Evolutionary conservation across 768 basidiomycete genomes (phyloP).

Genomic region (Boletus coccyginus): DNA sequence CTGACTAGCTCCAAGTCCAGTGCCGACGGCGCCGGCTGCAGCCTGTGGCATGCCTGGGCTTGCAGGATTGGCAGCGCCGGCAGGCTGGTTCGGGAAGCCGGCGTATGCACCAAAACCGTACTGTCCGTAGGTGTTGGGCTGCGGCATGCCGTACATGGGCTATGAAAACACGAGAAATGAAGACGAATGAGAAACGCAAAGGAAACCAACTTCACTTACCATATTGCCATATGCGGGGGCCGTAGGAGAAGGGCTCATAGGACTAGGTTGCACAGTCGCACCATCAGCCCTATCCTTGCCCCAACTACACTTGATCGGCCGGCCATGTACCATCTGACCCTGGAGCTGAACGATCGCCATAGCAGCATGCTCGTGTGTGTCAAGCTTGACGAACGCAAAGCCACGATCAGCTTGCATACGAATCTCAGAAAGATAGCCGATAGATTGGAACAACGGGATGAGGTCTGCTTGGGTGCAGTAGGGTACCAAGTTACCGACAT

Average conservation of each 20-base stretch:
- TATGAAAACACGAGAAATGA: constrained; percentile 26
- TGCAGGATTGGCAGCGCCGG: constrained; percentile 45
- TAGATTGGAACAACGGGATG: constrained; percentile 96
- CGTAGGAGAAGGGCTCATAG: constrained; percentile 61
- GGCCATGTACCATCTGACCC: constrained; percentile 94
- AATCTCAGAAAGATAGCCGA: constrained; percentile 97
- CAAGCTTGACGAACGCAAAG: constrained; percentile 98
- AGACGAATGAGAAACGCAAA: not conserved
- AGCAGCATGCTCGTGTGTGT: constrained; percentile 97
- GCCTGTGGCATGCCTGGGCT: constrained; percentile 54
- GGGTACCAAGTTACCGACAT: constrained; percentile 97
- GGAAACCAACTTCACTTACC: constrained; percentile 39
- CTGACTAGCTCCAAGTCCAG: constrained; percentile 53
- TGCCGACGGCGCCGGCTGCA: constrained; percentile 51
- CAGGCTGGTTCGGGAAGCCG: constrained; percentile 61
- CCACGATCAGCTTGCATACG: constrained; percentile 99
- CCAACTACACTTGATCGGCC: constrained; percentile 99
- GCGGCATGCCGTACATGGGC: constrained; percentile 92
- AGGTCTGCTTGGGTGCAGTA: constrained; percentile 97
- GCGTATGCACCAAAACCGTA: constrained; percentile 76
- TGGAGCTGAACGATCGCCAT: constrained; percentile 97
- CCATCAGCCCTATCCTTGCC: constrained; percentile 92
- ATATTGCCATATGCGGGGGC: constrained; percentile 73
- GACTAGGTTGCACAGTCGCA: constrained; percentile 46
- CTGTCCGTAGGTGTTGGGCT: constrained; percentile 69